phyloP scores from a whole-genome alignment of 768 basidiomycete species.

The Pleurotus cornucopiae region DNA sequence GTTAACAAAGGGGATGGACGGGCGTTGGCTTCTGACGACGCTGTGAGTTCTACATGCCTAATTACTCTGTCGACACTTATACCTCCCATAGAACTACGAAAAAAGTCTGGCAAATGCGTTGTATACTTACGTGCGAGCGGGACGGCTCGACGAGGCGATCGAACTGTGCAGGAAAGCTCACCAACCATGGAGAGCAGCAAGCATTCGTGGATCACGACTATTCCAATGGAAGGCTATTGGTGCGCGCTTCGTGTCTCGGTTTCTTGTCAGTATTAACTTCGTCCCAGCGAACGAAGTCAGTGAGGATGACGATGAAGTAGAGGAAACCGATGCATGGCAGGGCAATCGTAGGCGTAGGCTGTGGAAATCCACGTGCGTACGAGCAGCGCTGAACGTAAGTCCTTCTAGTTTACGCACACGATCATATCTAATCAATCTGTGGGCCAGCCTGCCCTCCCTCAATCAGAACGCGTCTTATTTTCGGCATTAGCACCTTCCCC shows the following conservation, averaged over 20 bases:
- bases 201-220: constrained; percentile 75
- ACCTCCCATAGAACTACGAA: constrained; percentile 65
- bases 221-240: constrained; percentile 76
- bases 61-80: not conserved
- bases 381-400: constrained; percentile 73
- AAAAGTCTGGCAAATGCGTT: constrained; percentile 72
- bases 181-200: constrained; percentile 91
- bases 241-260: constrained; percentile 24
- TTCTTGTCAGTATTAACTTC: not conserved
- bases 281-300: constrained; percentile 28
- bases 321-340: constrained; percentile 50
- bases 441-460: constrained; percentile 50
- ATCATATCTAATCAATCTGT: not conserved
- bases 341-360: constrained; percentile 77
- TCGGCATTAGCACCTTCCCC: constrained; percentile 78
- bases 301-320: constrained; percentile 49
- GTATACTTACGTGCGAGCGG: constrained; percentile 79
- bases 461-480: constrained; percentile 80
- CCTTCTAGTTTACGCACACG: not conserved
- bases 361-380: constrained; percentile 87
- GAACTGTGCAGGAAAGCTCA: constrained; percentile 78
- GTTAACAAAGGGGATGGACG: constrained; percentile 54
- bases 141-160: constrained; percentile 80
- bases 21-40: constrained; percentile 70
- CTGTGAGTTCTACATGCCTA: constrained; percentile 41